Base-by-base conservation (phyloP, 306 rosid species). In the Amphicarpaea edgeworthii region DNA sequence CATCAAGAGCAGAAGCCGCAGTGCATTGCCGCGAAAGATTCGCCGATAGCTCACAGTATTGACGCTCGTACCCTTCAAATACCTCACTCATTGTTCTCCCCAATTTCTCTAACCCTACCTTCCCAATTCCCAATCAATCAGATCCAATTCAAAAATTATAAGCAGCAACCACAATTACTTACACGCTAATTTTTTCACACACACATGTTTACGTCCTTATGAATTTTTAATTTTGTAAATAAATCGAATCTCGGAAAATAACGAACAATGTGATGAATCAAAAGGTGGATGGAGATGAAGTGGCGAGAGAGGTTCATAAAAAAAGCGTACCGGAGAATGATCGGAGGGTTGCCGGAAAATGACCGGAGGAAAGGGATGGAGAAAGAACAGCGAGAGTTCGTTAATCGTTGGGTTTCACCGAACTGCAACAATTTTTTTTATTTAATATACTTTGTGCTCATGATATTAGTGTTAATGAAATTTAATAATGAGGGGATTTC, bases 21-120 rank as follows among this genome's bases (percentile, higher is more conserved):
- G 87, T 76, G 77, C 87, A 85, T 45, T 87, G 85, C 59, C 68
- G 62, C 10, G 84, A 79, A 72, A 90, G 70, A 79, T 76, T 82
- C n/a, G 83, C 82, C 2, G 89, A 87, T 28, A 86, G 77, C 72
- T 87, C 92, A 82, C 89, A 83, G 59, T 76, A 87, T 71, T 84
- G 89, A 68, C 86, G 88, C 75, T 85, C 83, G 80, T 83, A 83
- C 2, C 86, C 83, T 59, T 83, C 86, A 68, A 82, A 83, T 41
- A 77, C 83, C 62, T 19, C 72, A 73, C 83, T 83, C 86, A 83
- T 83, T 5, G 46, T 78, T 83, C 41, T 72, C 26, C 41, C 76
- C 26, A 17, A 77, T 46, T 57, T 72, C 68, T 65, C 70, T 54
- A 32, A 32, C 54, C 37, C 72, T 34, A 50, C 81, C 73, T 62